These are phyloP conservation scores for Dillenia turbinata DNA, from an alignment of 164 flowering plant species.

Conservation along the genomic window DNA sequence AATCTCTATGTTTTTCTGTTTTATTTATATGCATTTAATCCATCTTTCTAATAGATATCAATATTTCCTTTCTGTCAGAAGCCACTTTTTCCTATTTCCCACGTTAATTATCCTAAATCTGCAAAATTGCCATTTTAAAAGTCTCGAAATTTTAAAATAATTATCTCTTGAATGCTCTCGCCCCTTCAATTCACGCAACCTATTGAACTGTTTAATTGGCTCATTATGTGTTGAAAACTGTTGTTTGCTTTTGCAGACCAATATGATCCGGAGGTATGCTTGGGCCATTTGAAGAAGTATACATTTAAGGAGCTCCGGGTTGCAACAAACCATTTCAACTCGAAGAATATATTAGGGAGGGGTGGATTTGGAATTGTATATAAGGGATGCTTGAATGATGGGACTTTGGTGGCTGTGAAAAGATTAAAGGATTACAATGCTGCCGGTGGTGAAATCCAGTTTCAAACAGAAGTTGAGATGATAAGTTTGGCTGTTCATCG, in stretches of 20 bases:
- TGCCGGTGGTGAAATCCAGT: conserved; percentile 72
- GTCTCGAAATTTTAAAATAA: no score
- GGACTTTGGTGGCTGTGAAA: conserved; percentile 70
- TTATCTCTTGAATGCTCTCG: no score
- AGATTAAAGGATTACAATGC: conserved; percentile 72
- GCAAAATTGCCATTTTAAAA: no score
- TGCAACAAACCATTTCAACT: conserved; percentile 72
- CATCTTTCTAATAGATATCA: no score
- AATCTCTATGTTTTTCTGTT: no score
- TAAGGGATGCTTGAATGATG: conserved; percentile 70
- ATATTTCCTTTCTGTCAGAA: no score
- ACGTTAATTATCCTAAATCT: no score
- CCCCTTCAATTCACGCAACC: no score
- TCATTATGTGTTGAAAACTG: background rate
- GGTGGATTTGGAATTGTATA: conserved; percentile 87
- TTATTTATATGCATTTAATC: no score
- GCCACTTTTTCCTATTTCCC: no score
- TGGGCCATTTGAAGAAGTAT: conserved; percentile 73
- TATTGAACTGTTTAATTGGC: no score
- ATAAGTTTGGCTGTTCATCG: conserved; percentile 88
- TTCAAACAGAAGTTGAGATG: conserved; percentile 84
- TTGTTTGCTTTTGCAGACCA: conserved; percentile 46
- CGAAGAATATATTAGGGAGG: conserved; percentile 69
- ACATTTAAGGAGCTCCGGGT: conserved; percentile 72
- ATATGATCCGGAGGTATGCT: conserved; percentile 67